Evolutionary conservation across 257 asterid species (phyloP).

Genomic region (Penstemon barbatus): DNA sequence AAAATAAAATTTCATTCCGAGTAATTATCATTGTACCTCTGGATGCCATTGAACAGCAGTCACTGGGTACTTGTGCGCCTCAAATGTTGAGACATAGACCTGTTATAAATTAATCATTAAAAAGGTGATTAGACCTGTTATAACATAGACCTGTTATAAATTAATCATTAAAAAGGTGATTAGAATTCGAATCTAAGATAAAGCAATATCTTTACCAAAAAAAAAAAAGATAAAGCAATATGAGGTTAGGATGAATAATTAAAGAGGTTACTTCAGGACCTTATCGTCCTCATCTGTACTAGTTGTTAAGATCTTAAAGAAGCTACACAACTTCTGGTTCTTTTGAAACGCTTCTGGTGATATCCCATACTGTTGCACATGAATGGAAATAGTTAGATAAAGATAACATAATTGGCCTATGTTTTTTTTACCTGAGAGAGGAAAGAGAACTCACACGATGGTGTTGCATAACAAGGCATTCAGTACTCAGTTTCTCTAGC

Average conservation of each 20-base stretch:
- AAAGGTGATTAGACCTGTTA: constrained; percentile 19
- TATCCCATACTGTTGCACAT: constrained; percentile 67
- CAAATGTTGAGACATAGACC: constrained; percentile 85
- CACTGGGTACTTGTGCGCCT: constrained; percentile 73
- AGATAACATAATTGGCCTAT: background rate
- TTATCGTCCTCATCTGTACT: constrained; percentile 62
- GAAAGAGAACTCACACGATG: constrained; percentile 53
- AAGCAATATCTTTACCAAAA: too few relatives aligned
- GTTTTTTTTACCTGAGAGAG: background rate
- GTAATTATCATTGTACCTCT: constrained; percentile 53
- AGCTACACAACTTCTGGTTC: constrained; percentile 45
- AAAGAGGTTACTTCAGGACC: constrained; percentile 41
- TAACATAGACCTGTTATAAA: constrained; percentile 68
- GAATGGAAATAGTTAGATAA: constrained; percentile 20
- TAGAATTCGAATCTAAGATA: constrained; percentile 3
- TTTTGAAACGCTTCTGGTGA: constrained; percentile 70
- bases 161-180: constrained; percentile 13
- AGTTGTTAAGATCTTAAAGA: constrained; percentile 76
- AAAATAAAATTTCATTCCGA: background rate
- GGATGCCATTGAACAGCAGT: constrained; percentile 97
- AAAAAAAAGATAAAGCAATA: background rate
- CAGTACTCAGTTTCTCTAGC: constrained; percentile 71
- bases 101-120: constrained; percentile 32
- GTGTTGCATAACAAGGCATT: constrained; percentile 87
- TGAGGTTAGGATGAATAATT: constrained; percentile 13